Evolutionary conservation across 2,329 filamentous ascomycete species (phyloP).

Genomic region (Juglanconis oblonga): DNA sequence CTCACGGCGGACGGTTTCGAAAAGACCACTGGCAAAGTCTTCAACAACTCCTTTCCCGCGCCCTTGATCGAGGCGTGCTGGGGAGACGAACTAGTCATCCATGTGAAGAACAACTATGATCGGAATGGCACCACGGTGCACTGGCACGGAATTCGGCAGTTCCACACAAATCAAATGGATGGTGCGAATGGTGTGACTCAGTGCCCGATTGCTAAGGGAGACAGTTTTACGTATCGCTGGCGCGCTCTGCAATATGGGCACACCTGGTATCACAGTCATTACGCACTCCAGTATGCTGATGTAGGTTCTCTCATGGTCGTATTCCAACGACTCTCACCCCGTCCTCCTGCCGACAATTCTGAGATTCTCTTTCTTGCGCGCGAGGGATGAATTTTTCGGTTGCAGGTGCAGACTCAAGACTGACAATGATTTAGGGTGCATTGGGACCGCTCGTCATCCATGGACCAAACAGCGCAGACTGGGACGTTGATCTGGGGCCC

Average conservation of each 20-base stretch:
- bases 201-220: constrained; percentile 49
- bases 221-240: constrained; percentile 30
- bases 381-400: too few species aligned
- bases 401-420: background rate
- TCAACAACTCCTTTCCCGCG: constrained; percentile 24
- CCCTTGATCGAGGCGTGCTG: constrained; percentile 25
- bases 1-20: background rate
- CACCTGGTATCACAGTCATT: constrained; percentile 34
- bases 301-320: background rate
- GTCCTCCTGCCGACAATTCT: background rate
- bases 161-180: constrained; percentile 27
- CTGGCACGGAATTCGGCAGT: constrained; percentile 32
- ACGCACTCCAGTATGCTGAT: constrained; percentile 24
- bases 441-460: constrained; percentile 45
- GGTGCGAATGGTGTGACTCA: constrained; percentile 36
- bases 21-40: background rate
- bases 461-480: constrained; percentile 41
- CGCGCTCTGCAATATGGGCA: constrained; percentile 30
- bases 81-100: constrained; percentile 25
- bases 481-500: constrained; percentile 46
- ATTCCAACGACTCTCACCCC: background rate
- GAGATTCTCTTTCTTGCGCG: too few species aligned
- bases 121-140: constrained; percentile 29
- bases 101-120: constrained; percentile 22
- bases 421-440: background rate